Base-by-base conservation (phyloP, 1,284 basidiomycete species). In the Rhodotorula sp. region DNA sequence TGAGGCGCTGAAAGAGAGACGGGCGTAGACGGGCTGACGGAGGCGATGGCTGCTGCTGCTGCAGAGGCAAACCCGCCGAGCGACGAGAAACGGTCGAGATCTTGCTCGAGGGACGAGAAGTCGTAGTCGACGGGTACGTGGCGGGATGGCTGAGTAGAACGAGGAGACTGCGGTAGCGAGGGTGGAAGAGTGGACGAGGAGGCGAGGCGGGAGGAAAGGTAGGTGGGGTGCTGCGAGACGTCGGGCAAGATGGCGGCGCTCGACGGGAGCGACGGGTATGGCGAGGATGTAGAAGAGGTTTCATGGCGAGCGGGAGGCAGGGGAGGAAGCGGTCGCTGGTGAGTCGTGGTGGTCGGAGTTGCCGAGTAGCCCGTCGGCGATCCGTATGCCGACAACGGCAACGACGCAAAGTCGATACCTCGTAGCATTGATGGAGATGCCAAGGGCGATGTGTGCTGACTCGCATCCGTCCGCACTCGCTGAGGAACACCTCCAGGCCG, bases 1-100 rank as follows among this genome's bases (percentile, higher is more conserved):
- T 32, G 48, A 20, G 29, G 51, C 17, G 52, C 52, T 32, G 29
- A 19, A 20, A 7, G 29, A 17, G 24, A 8, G 22, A 32, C 10
- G 32, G 64, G 29, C 48, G 36, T 30, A 4, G 64, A 20, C 2
- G 73, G 65, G 7, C 64, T 67, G 32, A 75, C 71, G 30, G 59
- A 64, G 7, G 74, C 69, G 67, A 75, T 75, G 9, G 74, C 72
- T 2, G 72, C 72, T 0, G 74, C 74, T 4, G 74, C 74, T 4
- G 74, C 74, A 7, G 66, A 67, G 3, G 74, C 74, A 57, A 75
- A 75, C 0, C 71, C 71, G 52, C 74, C 69, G 4, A 51, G 46
- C 19, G 67, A 68, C 5, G 67, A 62, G 65, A 74, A 74, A 0
- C 67, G 55, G 57, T 74, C 73, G 55, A 74, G 68, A 46, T 74